Evolutionary conservation across 2,329 filamentous ascomycete genomes (phyloP).

Genomic region (Botryotinia globosa): DNA sequence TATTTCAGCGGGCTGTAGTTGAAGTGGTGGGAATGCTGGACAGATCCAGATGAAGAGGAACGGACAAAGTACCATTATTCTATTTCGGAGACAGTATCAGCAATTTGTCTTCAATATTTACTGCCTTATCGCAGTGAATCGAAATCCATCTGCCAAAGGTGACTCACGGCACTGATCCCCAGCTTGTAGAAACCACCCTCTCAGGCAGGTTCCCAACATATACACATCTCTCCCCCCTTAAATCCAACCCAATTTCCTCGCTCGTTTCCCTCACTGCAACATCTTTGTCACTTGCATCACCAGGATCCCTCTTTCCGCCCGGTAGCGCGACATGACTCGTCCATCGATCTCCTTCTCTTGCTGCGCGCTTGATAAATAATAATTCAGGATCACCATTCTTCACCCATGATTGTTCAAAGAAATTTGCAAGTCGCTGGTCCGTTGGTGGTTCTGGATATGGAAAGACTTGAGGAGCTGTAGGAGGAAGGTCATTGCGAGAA

Average conservation of each 20-base stretch:
- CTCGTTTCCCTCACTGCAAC: constrained; percentile 62
- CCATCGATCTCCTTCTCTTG: constrained; percentile 64
- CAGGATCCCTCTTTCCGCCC: constrained; percentile 63
- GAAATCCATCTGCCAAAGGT: background rate
- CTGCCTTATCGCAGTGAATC: background rate
- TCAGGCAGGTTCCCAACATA: constrained; percentile 62
- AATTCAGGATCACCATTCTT: constrained; percentile 63
- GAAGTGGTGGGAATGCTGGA: constrained; percentile 53
- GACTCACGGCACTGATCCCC: constrained; percentile 61
- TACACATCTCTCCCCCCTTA: constrained; percentile 48
- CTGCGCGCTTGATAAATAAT: constrained; percentile 69
- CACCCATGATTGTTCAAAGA: constrained; percentile 65
- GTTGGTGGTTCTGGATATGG: constrained; percentile 27
- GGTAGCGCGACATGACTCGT: constrained; percentile 67
- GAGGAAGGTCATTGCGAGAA: constrained; percentile 52
- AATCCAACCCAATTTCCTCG: constrained; percentile 65
- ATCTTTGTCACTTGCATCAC: constrained; percentile 59
- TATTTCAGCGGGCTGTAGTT: constrained; percentile 66
- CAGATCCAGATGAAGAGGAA: constrained; percentile 63
- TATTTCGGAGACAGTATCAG: constrained; percentile 33
- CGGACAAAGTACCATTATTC: constrained; percentile 67
- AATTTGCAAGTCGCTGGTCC: constrained; percentile 43
- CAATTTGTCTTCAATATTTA: background rate
- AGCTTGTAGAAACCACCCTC: constrained; percentile 62
- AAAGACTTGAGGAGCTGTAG: constrained; percentile 27